phyloP scores from a whole-genome alignment of 2,329 filamentous ascomycete species.

The Diplodia seriata region DNA sequence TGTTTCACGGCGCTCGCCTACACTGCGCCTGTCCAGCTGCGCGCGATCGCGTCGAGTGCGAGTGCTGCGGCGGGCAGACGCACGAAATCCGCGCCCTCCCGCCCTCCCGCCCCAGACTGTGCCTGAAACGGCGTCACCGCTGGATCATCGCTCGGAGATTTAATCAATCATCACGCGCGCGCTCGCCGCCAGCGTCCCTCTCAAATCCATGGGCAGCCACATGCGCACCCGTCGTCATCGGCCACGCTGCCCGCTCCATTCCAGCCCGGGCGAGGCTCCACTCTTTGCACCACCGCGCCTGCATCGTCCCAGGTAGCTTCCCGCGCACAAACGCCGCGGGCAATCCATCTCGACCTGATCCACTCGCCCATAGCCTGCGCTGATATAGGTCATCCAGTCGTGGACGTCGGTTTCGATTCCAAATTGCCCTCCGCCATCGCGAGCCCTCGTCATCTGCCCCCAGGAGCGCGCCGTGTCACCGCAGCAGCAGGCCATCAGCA shows the following conservation, averaged over 20 bases:
- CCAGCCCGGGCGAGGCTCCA: slow-evolving; percentile 11
- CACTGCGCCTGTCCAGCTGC: slow-evolving; percentile 3
- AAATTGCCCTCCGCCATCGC: slow-evolving; percentile 11
- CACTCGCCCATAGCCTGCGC: slow-evolving; percentile 17
- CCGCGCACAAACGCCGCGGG: slow-evolving; percentile 18
- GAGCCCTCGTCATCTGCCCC: slow-evolving; percentile 19
- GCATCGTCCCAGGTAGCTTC: slow-evolving; percentile 22
- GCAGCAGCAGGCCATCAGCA: neutral
- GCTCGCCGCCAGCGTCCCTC: neutral
- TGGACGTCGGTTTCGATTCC: slow-evolving; percentile 15
- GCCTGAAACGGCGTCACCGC: slow-evolving; percentile 25
- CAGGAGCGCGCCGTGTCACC: neutral
- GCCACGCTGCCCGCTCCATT: slow-evolving; percentile 12
- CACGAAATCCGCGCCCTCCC: slow-evolving; percentile 4
- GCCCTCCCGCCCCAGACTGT: slow-evolving; percentile 6
- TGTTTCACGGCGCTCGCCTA: slow-evolving; percentile 29
- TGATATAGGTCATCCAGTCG: slow-evolving; percentile 30
- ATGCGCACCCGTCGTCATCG: slow-evolving; percentile 24
- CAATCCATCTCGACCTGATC: slow-evolving; percentile 9
- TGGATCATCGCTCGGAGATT: slow-evolving; percentile 16
- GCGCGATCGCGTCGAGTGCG: slow-evolving; percentile 9
- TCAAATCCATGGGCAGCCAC: slow-evolving; percentile 24
- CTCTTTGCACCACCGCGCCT: slow-evolving; percentile 22
- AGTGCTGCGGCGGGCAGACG: neutral
- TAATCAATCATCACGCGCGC: slow-evolving; percentile 7